Evolutionary conservation across 2,329 filamentous ascomycete genomes (phyloP).

Genomic region (Ophiostoma montium): DNA sequence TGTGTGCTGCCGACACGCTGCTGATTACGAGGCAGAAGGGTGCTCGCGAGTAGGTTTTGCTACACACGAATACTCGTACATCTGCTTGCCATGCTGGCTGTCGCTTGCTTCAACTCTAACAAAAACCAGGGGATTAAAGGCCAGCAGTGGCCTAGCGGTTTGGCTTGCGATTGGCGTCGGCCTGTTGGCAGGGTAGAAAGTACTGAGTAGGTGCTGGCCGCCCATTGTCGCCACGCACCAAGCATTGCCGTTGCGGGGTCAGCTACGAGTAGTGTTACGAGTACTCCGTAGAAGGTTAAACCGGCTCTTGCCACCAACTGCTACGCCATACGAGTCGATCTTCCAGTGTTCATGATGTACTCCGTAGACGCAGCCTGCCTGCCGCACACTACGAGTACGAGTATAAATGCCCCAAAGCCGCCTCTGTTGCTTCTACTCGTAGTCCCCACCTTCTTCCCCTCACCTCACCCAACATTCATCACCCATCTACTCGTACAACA

Average conservation of each 20-base stretch:
- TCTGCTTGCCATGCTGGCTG: too few relatives aligned
- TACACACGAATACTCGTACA: too few relatives aligned
- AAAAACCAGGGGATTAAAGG: background rate
- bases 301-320: too few relatives aligned
- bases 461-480: background rate
- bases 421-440: too few relatives aligned
- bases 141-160: background rate
- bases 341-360: background rate
- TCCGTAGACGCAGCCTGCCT: background rate
- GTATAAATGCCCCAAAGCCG: too few relatives aligned
- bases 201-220: too few relatives aligned
- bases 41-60: conserved; percentile 1
- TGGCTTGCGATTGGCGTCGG: background rate
- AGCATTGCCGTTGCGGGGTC: conserved; percentile 9
- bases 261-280: conserved; percentile 1
- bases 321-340: background rate
- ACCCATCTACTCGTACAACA: background rate
- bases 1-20: conserved; percentile 11
- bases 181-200: background rate
- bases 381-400: too few relatives aligned
- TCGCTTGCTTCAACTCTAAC: background rate
- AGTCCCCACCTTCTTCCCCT: background rate
- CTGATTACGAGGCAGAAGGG: conserved; percentile 5
- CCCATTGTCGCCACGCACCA: background rate
- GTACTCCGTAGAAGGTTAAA: background rate